Percentiles rank a stretch among this genome's conserved stretches.
Evolutionary conservation across 2,329 filamentous ascomycete species (phyloP).

Genomic region (Colletotrichum zoysiae): DNA sequence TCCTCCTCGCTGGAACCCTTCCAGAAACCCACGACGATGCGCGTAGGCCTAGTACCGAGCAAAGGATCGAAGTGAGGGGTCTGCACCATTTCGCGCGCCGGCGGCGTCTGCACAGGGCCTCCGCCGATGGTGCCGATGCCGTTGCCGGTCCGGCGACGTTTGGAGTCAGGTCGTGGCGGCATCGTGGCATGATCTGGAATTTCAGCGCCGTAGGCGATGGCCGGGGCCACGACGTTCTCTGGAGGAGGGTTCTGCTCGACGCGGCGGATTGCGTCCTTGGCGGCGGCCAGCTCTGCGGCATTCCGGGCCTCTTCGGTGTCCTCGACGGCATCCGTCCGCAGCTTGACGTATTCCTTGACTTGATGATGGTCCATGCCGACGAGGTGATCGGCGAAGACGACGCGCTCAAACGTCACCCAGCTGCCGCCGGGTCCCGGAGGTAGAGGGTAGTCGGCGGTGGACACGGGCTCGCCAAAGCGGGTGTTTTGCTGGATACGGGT

Average conservation of each 20-base stretch:
- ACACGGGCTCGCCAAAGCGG: constrained; percentile 60
- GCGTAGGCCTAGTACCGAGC: constrained; percentile 66
- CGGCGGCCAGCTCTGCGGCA: constrained; percentile 57
- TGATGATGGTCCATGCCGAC: constrained; percentile 67
- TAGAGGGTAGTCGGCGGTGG: constrained; percentile 54
- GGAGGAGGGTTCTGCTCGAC: constrained; percentile 58
- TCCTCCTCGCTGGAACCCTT: constrained; percentile 63
- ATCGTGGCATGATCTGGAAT: constrained; percentile 59
- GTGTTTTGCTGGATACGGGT: constrained; percentile 68
- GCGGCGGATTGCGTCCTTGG: constrained; percentile 60
- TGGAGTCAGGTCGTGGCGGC: constrained; percentile 54
- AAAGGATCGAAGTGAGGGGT: constrained; percentile 55
- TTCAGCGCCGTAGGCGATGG: constrained; percentile 64
- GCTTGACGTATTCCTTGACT: constrained; percentile 72
- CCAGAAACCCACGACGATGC: constrained; percentile 72
- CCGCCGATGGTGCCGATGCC: constrained; percentile 52
- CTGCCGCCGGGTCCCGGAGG: constrained; percentile 72
- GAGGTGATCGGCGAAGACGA: constrained; percentile 70
- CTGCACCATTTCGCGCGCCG: constrained; percentile 17
- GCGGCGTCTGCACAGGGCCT: constrained; percentile 40
- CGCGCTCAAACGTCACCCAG: constrained; percentile 73
- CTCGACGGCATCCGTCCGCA: constrained; percentile 57
- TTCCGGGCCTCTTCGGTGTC: constrained; percentile 55
- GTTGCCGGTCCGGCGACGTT: constrained; percentile 61
- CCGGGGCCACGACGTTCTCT: constrained; percentile 57